Percentiles rank a stretch among this genome's conserved stretches.
Evolutionary conservation across 495 filamentous ascomycete genomes (phyloP).

Genomic region (Annulohypoxylon stygium): DNA sequence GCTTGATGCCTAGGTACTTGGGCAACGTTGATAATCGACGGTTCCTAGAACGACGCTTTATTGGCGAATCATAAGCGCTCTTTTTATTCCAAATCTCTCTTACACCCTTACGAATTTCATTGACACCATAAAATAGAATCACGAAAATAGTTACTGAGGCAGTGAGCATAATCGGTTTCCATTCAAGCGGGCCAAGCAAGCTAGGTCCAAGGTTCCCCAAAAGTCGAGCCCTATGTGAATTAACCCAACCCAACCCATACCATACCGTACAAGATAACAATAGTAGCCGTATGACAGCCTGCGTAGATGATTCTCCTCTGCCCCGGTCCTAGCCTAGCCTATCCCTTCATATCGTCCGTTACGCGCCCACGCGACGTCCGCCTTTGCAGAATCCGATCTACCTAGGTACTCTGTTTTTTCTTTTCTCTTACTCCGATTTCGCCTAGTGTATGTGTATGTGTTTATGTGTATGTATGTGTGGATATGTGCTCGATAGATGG

Average conservation of each 20-base stretch:
- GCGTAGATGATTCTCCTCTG: background rate
- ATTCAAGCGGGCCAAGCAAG: background rate
- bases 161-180: background rate
- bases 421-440: background rate
- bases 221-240: background rate
- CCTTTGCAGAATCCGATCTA: conserved; percentile 26
- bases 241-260: background rate
- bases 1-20: too few relatives aligned
- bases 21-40: too few relatives aligned
- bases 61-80: too few relatives aligned
- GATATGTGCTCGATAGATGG: too few relatives aligned
- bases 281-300: background rate
- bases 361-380: background rate
- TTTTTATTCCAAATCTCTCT: too few relatives aligned
- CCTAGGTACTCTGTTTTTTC: background rate
- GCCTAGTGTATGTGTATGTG: background rate
- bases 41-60: too few relatives aligned
- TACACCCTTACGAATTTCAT: too few relatives aligned
- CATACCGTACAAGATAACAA: background rate
- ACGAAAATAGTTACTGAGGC: background rate
- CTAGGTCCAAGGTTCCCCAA: background rate
- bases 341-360: conserved; percentile 9
- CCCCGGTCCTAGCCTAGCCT: background rate
- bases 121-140: background rate
- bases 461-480: too few relatives aligned